Conservation (phyloP, 1,284 basidiomycete genomes). For the Tilletia horrida region DNA sequence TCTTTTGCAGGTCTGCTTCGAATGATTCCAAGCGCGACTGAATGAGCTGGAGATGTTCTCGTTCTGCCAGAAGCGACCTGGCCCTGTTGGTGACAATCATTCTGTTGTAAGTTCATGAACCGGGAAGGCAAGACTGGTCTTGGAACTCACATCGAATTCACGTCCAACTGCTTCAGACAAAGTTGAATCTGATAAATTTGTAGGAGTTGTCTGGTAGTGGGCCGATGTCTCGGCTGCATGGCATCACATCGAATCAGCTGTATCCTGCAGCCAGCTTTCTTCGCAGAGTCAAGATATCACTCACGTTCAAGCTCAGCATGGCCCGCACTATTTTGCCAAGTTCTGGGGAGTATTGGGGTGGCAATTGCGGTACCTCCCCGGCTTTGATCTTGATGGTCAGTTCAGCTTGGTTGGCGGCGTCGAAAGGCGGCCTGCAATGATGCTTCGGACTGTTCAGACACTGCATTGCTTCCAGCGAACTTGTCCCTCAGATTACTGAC, state of each 20-base stretch:
- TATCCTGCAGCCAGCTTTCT: too few relatives aligned
- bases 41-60: not conserved
- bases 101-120: not conserved
- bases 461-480: too few relatives aligned
- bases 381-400: slow-evolving; percentile 77
- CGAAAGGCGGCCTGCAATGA: slow-evolving; percentile 68
- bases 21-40: slow-evolving; percentile 18
- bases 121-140: not conserved
- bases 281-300: too few relatives aligned
- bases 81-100: not conserved
- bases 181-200: slow-evolving; percentile 72
- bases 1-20: slow-evolving; percentile 8
- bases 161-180: slow-evolving; percentile 51
- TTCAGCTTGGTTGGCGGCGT: slow-evolving; percentile 81
- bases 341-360: slow-evolving; percentile 72
- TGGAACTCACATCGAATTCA: slow-evolving; percentile 6
- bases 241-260: too few relatives aligned
- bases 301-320: slow-evolving; percentile 62
- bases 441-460: too few relatives aligned
- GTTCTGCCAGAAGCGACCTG: not conserved
- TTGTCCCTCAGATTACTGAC: not conserved
- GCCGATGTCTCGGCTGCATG: slow-evolving; percentile 68
- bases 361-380: slow-evolving; percentile 79
- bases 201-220: slow-evolving; percentile 72
- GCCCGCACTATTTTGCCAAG: slow-evolving; percentile 72